phyloP scores from a whole-genome alignment of 2,329 filamentous ascomycete species.

The Nakataea oryzae region DNA sequence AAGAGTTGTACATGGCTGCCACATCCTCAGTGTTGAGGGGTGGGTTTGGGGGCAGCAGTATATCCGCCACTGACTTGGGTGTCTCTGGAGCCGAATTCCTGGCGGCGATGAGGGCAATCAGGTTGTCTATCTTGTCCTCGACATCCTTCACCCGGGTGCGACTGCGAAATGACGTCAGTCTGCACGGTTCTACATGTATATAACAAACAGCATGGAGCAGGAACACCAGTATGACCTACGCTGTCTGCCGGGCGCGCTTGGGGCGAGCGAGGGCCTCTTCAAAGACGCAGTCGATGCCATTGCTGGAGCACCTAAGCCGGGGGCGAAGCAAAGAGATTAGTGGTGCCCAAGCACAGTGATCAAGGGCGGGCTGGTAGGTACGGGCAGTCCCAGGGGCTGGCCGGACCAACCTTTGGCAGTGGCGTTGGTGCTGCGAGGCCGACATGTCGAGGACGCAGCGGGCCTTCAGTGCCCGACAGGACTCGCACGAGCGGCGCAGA shows the following conservation, averaged over 20 bases:
- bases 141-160: slow-evolving; percentile 12
- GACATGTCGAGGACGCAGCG: slow-evolving; percentile 9
- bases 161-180: slow-evolving; percentile 2
- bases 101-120: slow-evolving; percentile 20
- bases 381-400: not conserved
- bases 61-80: not conserved
- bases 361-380: too few species aligned
- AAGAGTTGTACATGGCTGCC: not conserved
- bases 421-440: slow-evolving; percentile 3
- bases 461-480: slow-evolving; percentile 12
- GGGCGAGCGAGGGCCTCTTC: slow-evolving; percentile 13
- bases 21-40: not conserved
- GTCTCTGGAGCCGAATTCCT: slow-evolving; percentile 6
- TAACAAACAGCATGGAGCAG: not conserved
- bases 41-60: not conserved
- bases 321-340: not conserved
- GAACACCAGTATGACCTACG: slow-evolving; percentile 6
- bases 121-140: slow-evolving; percentile 13
- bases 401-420: slow-evolving; percentile 10
- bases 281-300: slow-evolving; percentile 11
- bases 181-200: not conserved
- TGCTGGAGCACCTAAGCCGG: slow-evolving; percentile 7
- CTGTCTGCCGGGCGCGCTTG: slow-evolving; percentile 10
- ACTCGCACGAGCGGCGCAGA: slow-evolving; percentile 13
- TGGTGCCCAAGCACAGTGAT: not conserved